Percentiles rank a stretch among this genome's conserved stretches.
phyloP scores from a whole-genome alignment of 192 early-diverging fungal species.

The Backusella circina region DNA sequence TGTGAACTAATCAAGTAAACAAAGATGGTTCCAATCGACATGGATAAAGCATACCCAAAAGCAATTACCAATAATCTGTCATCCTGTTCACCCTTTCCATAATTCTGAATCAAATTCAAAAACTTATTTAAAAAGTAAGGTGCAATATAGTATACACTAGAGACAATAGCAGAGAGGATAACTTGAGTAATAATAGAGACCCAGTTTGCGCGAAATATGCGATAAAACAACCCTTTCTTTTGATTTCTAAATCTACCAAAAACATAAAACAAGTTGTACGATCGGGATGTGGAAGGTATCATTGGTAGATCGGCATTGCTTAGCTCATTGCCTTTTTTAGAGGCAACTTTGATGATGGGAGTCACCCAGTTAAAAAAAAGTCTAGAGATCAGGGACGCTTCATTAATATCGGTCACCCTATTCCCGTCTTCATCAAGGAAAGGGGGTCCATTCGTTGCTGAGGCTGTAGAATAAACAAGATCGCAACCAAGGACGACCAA shows the following conservation, averaged over 20 bases:
- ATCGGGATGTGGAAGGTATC: constrained; percentile 20
- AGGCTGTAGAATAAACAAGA: constrained; percentile 13
- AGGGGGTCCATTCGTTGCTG: neutral
- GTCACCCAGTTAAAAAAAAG: constrained; percentile 40
- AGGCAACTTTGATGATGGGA: constrained; percentile 25
- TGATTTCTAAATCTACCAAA: constrained; percentile 19
- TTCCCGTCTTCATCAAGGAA: constrained; percentile 4
- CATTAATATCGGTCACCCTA: neutral
- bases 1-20: neutral
- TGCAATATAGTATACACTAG: constrained; percentile 3
- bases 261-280: constrained; percentile 28
- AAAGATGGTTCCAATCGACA: constrained; percentile 27
- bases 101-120: constrained; percentile 17
- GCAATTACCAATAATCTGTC: constrained; percentile 50
- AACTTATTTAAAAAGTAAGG: constrained; percentile 27
- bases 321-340: constrained; percentile 26
- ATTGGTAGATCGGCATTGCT: constrained; percentile 33
- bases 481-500: neutral
- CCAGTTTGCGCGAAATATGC: neutral
- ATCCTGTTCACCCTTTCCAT: neutral
- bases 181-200: neutral
- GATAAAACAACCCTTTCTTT: neutral
- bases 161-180: neutral
- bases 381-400: constrained; percentile 26
- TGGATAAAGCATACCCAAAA: constrained; percentile 46